Evolutionary conservation across 768 basidiomycete species (phyloP), one percentile per base, ranked within the genome.

Genomic region (Sporobolomyces phaffii): DNA sequence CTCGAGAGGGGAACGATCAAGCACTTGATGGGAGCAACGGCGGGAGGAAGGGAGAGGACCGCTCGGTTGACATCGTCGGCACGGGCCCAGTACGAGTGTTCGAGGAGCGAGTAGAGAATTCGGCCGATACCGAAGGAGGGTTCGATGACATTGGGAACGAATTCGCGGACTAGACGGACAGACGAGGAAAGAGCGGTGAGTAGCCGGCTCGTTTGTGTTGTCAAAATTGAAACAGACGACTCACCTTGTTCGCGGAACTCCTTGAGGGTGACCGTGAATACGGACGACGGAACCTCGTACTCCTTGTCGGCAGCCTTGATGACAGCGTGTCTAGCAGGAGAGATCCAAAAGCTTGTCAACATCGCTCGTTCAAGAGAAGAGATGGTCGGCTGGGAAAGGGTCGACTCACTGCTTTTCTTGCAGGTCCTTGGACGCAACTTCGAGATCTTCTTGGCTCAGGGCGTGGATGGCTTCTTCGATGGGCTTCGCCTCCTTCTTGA

Each of bases 121-220:
- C 94, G 91, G 60, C 94, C 94, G 72, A 98, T 85, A 65, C 96
- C 94, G 79, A 97, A 96, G 6, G 96, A 99, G 28, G 96, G 93
- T 77, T 97, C 94, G 77, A 98, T 94, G 78, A 99, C 96, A 78
- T 97, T 98, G 41, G 94, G 96, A 61, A 86, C 91, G 79, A 84
- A 96, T 79, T 97, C 93, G 71, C 94, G 90, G 72, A 90, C 92
- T 96, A 60, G 61, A 57, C 2, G 6, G n/a, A 17, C 2, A 51
- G 53, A 58, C 31, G 71, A 62, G 72, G n/a, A 44, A 29, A 48
- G 50, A 26, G 49, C 17, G 60, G 47, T 29, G 57, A n/a, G n/a
- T n/a, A n/a, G n/a, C n/a, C n/a, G n/a, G n/a, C n/a, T n/a, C n/a
- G n/a, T n/a, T n/a, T n/a, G n/a, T n/a, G n/a, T n/a, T n/a, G n/a